Evolutionary conservation across 768 basidiomycete genomes (phyloP).

Genomic region (Hygrocybe coccinea): DNA sequence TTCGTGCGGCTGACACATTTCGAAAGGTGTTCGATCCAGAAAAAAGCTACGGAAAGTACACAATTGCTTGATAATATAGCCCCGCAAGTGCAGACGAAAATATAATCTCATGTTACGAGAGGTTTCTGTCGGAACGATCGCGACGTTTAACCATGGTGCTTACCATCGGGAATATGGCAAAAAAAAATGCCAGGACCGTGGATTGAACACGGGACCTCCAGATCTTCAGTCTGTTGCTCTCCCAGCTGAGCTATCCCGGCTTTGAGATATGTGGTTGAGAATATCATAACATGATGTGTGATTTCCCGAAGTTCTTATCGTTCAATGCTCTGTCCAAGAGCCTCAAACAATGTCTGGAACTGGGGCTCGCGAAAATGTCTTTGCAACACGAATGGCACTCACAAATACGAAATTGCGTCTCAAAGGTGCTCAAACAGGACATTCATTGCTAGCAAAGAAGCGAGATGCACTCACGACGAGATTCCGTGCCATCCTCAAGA

Average conservation of each 20-base stretch:
- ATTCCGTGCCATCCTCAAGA: slow-evolving; percentile 89
- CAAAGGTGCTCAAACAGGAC: slow-evolving; percentile 91
- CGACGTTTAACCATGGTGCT: neutral
- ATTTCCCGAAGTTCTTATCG: no score
- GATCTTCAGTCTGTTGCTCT: slow-evolving; percentile 76
- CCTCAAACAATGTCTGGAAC: slow-evolving; percentile 65
- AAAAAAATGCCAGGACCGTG: slow-evolving; percentile 62
- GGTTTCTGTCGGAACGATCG: neutral
- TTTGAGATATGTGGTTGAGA: neutral
- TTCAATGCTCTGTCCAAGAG: neutral
- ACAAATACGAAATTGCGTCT: slow-evolving; percentile 87
- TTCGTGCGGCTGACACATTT: neutral
- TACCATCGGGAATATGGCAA: neutral
- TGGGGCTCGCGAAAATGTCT: slow-evolving; percentile 87
- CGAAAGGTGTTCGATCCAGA: slow-evolving; percentile 81
- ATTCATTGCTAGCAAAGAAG: slow-evolving; percentile 95
- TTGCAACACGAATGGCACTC: slow-evolving; percentile 96
- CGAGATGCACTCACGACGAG: slow-evolving; percentile 92
- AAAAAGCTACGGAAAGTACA: slow-evolving; percentile 90
- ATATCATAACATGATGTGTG: no score
- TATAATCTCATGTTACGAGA: no score
- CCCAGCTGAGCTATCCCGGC: slow-evolving; percentile 72
- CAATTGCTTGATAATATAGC: slow-evolving; percentile 52
- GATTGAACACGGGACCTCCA: slow-evolving; percentile 79
- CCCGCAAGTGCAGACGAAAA: no score